phyloP scores from a whole-genome alignment of 176 grass and related monocot species.

The Hyparrhenia diplandra region DNA sequence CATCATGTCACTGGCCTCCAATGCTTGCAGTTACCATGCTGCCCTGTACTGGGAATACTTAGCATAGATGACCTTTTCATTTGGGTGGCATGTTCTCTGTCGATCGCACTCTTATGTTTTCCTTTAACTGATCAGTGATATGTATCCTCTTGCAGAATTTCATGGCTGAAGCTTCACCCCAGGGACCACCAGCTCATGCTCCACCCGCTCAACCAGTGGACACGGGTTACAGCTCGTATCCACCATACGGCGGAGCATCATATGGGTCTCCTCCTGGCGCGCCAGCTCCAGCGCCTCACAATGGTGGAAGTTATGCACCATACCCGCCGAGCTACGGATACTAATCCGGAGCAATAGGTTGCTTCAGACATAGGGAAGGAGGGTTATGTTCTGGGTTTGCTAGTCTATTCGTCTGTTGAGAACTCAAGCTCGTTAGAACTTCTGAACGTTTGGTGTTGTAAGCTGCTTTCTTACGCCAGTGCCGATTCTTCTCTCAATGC shows the following conservation, averaged over 20 bases:
- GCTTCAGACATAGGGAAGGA: constrained; percentile 4
- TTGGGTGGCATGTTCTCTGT: neutral
- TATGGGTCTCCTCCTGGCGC: constrained; percentile 50
- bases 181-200: constrained; percentile 35
- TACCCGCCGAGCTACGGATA: constrained; percentile 73
- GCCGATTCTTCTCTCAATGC: neutral
- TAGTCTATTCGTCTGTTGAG: constrained; percentile 21
- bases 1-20: too few species aligned
- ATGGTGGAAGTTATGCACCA: constrained; percentile 52
- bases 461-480: constrained; percentile 14
- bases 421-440: constrained; percentile 8
- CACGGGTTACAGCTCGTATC: constrained; percentile 59
- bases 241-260: constrained; percentile 49
- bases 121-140: neutral
- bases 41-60: too few species aligned
- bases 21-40: too few species aligned
- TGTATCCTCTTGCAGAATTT: constrained; percentile 68
- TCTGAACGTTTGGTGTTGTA: constrained; percentile 29
- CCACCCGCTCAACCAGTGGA: constrained; percentile 42
- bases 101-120: neutral
- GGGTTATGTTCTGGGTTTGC: constrained; percentile 1
- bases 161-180: constrained; percentile 61
- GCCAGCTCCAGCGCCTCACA: constrained; percentile 27
- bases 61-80: neutral
- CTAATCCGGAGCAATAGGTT: neutral